A percentile compares a stretch with the other conserved stretches of the same genome.
Evolutionary conservation across 2,329 filamentous ascomycete genomes (phyloP).

Genomic region (Aureobasidium sp.): DNA sequence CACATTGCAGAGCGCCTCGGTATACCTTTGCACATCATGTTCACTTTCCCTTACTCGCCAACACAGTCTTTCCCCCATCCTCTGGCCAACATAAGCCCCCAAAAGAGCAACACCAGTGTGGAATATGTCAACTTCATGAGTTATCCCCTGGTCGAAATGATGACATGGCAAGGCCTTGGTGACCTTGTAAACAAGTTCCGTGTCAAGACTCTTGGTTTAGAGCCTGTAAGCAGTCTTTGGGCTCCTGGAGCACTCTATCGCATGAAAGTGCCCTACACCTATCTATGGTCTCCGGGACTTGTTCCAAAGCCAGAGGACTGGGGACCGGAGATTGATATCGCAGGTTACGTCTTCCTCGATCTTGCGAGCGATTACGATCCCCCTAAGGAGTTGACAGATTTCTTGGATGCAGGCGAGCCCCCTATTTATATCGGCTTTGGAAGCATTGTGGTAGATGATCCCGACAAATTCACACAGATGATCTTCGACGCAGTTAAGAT

Average conservation of each 20-base stretch:
- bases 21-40: slow-evolving; percentile 58
- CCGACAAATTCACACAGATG: slow-evolving; percentile 60
- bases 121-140: slow-evolving; percentile 77
- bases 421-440: slow-evolving; percentile 73
- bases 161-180: slow-evolving; percentile 58
- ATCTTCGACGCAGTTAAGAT: slow-evolving; percentile 62
- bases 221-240: slow-evolving; percentile 70
- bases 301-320: slow-evolving; percentile 43
- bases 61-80: slow-evolving; percentile 72
- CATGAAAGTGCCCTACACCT: slow-evolving; percentile 68
- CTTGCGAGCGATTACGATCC: slow-evolving; percentile 31
- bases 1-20: slow-evolving; percentile 74
- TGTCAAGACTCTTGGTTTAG: slow-evolving; percentile 59
- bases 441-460: slow-evolving; percentile 67
- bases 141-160: slow-evolving; percentile 74
- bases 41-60: slow-evolving; percentile 64
- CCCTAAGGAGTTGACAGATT: slow-evolving; percentile 33
- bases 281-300: slow-evolving; percentile 43
- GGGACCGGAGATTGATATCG: slow-evolving; percentile 31
- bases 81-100: slow-evolving; percentile 61
- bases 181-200: slow-evolving; percentile 72
- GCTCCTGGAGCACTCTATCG: slow-evolving; percentile 67
- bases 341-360: slow-evolving; percentile 32
- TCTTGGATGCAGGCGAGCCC: slow-evolving; percentile 49
- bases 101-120: slow-evolving; percentile 51